Base-by-base conservation (phyloP, 305 asterid genomes). In the Striga hermonthica region DNA sequence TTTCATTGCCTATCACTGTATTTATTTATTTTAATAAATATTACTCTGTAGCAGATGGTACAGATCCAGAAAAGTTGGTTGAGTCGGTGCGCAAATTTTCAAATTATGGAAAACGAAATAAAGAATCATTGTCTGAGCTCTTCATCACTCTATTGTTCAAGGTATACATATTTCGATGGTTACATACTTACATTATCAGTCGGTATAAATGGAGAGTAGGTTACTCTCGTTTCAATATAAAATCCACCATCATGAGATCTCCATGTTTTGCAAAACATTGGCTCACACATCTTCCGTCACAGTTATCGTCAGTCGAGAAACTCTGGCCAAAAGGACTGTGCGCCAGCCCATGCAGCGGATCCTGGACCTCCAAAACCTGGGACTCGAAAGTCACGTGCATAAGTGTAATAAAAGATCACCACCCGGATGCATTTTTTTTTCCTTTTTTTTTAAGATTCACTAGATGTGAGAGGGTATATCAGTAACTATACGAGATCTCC, bases 271-370 rank as follows among this genome's bases (percentile, higher is more conserved):
- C 37, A 39, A 50, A 62, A 38, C 41, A 12, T 57, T 44, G 62
- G 38, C 61, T 59, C 55, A 13, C 55, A 68, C 48, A 22, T 38
- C 43, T 71, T 54, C 60, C 49, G 11, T 65, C 74, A 80, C 95
- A 93, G 97, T 81, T 93, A 75, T 81, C 87, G 52, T 84, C 95
- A 12, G 86, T 93, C 58, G 95, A 90, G 75, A 90, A 78, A 44
- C 89, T 90, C 57, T 93, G 97, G 98, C 57, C 84, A 13, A 88
- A 93, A 75, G 98, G 98, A 64, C 84, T 93, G 57, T 87, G 96
- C 68, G 96, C 87, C 31, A 86, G 97, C 79, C 80, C 88, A 43
- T 82, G 76, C 53, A 75, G 73, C 48, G 98, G 81, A 57, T 72
- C 85, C 13, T 93, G 98, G 98, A 85, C 43, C 69, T 87, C 96